Percentiles rank a stretch among this genome's conserved stretches.
These are phyloP conservation scores for Eimeria necatrix DNA, from an alignment of 169 alveolate species.

Conservation along the genomic window DNA sequence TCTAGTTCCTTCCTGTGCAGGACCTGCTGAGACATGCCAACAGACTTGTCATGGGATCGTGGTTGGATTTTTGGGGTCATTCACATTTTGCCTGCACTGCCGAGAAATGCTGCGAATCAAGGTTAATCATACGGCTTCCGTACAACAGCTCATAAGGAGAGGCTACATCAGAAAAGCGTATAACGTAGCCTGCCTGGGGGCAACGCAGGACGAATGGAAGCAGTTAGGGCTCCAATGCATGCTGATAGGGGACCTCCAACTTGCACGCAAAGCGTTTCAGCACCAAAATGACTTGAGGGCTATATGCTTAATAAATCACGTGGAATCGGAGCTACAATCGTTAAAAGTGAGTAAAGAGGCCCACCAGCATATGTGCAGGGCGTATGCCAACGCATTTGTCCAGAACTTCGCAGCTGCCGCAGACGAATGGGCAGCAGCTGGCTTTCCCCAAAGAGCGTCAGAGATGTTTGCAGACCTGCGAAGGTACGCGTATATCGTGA, in stretches of 20 bases:
- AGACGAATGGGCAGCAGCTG: conserved; percentile 81
- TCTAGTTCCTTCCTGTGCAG: conserved; percentile 42
- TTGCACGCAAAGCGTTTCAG: conserved; percentile 90
- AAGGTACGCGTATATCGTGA: conserved; percentile 83
- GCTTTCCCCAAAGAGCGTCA: conserved; percentile 81
- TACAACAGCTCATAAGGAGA: conserved; percentile 91
- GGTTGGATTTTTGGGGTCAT: conserved; percentile 96
- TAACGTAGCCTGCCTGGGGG: conserved; percentile 94
- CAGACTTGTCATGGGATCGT: conserved; percentile 93
- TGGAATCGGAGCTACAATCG: neutral
- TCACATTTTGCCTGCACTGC: conserved; percentile 90
- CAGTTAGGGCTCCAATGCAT: conserved; percentile 93
- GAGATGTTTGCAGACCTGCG: conserved; percentile 86
- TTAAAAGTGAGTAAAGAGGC: neutral
- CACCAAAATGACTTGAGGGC: conserved; percentile 60
- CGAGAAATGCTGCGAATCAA: conserved; percentile 92
- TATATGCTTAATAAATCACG: conserved; percentile 40
- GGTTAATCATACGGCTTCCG: conserved; percentile 92
- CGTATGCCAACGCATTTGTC: conserved; percentile 60
- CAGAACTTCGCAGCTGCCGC: conserved; percentile 87
- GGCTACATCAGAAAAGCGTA: conserved; percentile 92
- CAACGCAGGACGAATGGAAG: conserved; percentile 93
- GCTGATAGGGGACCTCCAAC: conserved; percentile 87
- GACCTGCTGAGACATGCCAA: conserved; percentile 92
- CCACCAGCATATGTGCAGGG: conserved; percentile 59